Evolutionary conservation across 2,329 filamentous ascomycete species (phyloP), one percentile per base, ranked within the genome.

Genomic region (Polychaeton citri): DNA sequence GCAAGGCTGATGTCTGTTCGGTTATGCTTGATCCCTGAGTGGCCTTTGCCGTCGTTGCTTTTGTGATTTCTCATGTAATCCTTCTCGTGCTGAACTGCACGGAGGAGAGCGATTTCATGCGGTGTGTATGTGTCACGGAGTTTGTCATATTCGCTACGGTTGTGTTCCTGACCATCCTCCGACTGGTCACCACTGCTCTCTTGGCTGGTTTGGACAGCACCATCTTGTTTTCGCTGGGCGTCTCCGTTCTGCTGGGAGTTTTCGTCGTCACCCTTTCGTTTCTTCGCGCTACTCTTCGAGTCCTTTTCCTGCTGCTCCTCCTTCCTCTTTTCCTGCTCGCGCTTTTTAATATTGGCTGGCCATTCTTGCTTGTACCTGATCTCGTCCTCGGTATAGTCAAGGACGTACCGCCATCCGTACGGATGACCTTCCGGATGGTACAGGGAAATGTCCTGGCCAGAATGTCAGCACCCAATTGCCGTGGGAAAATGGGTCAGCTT

Each of bases 101-200:
- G 49, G 2, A 69, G 43, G 2, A 68, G 48, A 3, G 61, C 57
- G 18, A 63, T 59, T 42, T 71, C 60, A 40, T 65, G 59, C 0
- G 53, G 53, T 4, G 51, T 50, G 43, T 63, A 66, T 32, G 57
- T 53, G 38, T 58, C 47, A 2, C 43, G 44, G 1, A 62, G 42
- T 35, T 53, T 55, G 32, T 59, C 44, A 33, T 58, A 39, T 30
- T 52, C 48, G 12, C 41, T 40, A 32, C 49, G 43, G 6, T 48
- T 45, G 9, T 39, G 37, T 28, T 42, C 42, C 6, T 32, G 31
- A 12, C 33, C 34, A 2, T 26, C 32, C 9, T 39, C 15, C 8
- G 16, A 13, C 26, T 33, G 16, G 18, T 48, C 37, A 5, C 39
- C 39, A 7, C 44, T 39, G 12, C 33, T 32, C 15, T 44, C 21